phyloP scores from a whole-genome alignment of 768 basidiomycete species.

The Lentinula edodes region DNA sequence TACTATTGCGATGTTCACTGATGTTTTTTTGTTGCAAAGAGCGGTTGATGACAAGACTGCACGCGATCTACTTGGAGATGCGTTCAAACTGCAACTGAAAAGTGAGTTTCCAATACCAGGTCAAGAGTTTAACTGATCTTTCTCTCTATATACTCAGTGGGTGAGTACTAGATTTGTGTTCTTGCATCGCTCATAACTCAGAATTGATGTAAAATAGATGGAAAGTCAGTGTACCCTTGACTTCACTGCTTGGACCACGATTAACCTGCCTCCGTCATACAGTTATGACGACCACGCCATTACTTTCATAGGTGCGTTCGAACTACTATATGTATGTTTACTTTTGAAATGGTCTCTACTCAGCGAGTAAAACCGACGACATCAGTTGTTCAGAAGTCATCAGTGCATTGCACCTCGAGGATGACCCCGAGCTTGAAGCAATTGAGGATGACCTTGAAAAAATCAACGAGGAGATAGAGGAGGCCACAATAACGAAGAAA shows the following conservation, averaged over 20 bases:
- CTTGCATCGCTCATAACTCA: not conserved
- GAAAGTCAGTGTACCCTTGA: conserved; percentile 38
- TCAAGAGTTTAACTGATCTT: conserved; percentile 1
- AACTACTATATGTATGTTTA: not conserved
- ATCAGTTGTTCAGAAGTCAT: conserved; percentile 57
- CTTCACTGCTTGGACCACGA: not conserved
- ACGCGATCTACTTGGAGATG: conserved; percentile 58
- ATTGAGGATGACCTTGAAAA: conserved; percentile 42
- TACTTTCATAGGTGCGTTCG: conserved; percentile 49
- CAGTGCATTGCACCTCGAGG: conserved; percentile 40
- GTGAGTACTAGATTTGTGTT: conserved; percentile 22
- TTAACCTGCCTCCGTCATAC: conserved; percentile 2
- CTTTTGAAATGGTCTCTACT: not conserved
- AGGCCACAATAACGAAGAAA: conserved; percentile 36
- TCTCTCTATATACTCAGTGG: conserved; percentile 26
- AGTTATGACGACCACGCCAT: conserved; percentile 56
- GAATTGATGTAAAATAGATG: conserved; percentile 30
- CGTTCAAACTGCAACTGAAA: conserved; percentile 58
- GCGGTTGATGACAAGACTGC: conserved; percentile 65
- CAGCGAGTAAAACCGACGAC: conserved; percentile 62
- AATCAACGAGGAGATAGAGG: conserved; percentile 26
- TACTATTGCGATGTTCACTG: not conserved
- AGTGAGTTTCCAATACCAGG: conserved; percentile 29
- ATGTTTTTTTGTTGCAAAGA: conserved; percentile 13
- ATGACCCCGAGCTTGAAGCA: conserved; percentile 45